phyloP scores from a whole-genome alignment of 2,329 filamentous ascomycete genomes.

The Epichloe uncinata region DNA sequence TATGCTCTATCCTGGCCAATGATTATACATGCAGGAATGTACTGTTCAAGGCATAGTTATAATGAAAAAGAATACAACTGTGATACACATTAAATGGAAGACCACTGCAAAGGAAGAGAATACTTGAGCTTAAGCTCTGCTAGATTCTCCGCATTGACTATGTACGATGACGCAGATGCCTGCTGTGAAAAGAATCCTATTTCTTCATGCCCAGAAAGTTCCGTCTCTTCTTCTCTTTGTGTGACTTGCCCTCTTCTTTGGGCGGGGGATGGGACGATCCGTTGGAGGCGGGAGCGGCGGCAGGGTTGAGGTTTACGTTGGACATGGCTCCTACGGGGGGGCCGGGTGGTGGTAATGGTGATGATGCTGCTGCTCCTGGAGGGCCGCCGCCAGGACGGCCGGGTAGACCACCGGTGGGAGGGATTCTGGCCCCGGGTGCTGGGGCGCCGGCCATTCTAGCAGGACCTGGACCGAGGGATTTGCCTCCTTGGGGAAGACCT shows the following conservation, averaged over 20 bases:
- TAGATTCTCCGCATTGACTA: neutral
- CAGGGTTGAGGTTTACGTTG: conserved; percentile 35
- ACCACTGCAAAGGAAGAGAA: too few relatives aligned
- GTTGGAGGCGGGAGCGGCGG: neutral
- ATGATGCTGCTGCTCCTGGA: conserved; percentile 5
- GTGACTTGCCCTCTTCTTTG: conserved; percentile 26
- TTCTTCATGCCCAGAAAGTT: conserved; percentile 49
- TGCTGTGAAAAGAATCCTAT: conserved; percentile 21
- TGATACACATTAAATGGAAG: too few relatives aligned
- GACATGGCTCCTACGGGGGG: conserved; percentile 46
- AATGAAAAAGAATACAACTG: too few relatives aligned
- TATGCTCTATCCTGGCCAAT: too few relatives aligned
- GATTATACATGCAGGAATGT: too few relatives aligned
- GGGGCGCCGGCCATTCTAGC: neutral
- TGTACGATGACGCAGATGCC: neutral
- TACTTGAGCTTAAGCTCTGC: too few relatives aligned
- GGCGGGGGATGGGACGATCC: conserved; percentile 8
- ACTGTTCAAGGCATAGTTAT: too few relatives aligned
- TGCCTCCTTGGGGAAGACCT: neutral
- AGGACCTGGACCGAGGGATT: neutral
- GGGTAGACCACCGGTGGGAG: conserved; percentile 13
- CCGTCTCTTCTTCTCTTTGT: conserved; percentile 50
- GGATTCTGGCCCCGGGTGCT: neutral
- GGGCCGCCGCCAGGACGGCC: conserved; percentile 7
- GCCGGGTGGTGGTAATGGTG: conserved; percentile 6